Evolutionary conservation across 345 rosid species (phyloP).

Genomic region (Citrus mangshanensis): DNA sequence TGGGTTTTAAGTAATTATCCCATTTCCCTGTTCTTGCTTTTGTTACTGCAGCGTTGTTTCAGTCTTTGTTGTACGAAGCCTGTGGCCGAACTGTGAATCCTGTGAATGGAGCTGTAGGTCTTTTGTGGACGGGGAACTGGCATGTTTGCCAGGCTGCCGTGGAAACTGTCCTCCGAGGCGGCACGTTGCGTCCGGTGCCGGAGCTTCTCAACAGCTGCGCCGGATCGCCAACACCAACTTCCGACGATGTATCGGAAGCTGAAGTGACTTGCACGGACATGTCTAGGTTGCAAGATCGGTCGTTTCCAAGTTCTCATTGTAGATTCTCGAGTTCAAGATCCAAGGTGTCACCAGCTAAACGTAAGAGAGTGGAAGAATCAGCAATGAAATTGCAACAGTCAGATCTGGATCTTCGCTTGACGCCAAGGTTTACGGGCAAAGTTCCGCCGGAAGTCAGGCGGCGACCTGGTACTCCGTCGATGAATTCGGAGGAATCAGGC

Average conservation of each 20-base stretch:
- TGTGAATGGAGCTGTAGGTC: slow-evolving; percentile 93
- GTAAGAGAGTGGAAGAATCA: slow-evolving; percentile 39
- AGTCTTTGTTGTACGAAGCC: slow-evolving; percentile 82
- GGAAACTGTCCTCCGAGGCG: slow-evolving; percentile 85
- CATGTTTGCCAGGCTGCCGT: slow-evolving; percentile 83
- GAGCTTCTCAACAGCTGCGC: slow-evolving; percentile 46
- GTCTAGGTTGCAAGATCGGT: slow-evolving; percentile 42
- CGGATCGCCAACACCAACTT: slow-evolving; percentile 32
- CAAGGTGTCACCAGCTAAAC: slow-evolving; percentile 47
- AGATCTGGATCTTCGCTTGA: slow-evolving; percentile 69
- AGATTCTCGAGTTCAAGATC: slow-evolving; percentile 74
- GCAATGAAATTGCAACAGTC: slow-evolving; percentile 26
- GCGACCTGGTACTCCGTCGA: slow-evolving; percentile 66
- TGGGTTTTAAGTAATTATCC: background rate
- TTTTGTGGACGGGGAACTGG: slow-evolving; percentile 93
- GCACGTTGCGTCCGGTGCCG: slow-evolving; percentile 59
- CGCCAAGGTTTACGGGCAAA: slow-evolving; percentile 33
- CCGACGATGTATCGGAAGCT: slow-evolving; percentile 71
- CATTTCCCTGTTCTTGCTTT: background rate
- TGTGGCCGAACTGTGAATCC: slow-evolving; percentile 97
- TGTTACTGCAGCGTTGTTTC: slow-evolving; percentile 64
- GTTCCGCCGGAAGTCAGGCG: slow-evolving; percentile 33
- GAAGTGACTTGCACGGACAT: slow-evolving; percentile 48
- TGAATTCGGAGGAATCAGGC: slow-evolving; percentile 86
- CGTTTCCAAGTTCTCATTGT: slow-evolving; percentile 38